Evolutionary conservation across 768 basidiomycete genomes (phyloP).

Genomic region (Russula earlei): DNA sequence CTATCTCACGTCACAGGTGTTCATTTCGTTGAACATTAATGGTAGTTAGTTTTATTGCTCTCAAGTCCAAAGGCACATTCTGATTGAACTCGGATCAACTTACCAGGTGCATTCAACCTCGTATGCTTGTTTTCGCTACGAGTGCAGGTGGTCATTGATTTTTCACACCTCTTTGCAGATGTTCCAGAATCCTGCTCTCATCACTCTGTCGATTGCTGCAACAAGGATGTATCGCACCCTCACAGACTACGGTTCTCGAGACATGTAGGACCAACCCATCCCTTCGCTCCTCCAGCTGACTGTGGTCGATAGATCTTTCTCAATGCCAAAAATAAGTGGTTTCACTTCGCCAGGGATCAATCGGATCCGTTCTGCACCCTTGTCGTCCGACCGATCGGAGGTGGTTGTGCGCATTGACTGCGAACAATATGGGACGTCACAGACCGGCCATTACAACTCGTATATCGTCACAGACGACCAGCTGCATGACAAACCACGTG

Average conservation of each 20-base stretch:
- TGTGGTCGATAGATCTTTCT: too few species aligned
- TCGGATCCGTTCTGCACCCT: too few species aligned
- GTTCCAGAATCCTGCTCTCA: background rate
- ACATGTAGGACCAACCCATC: background rate
- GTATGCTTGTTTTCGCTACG: background rate
- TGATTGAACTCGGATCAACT: background rate
- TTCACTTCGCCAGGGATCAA: too few species aligned
- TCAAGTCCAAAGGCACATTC: too few species aligned
- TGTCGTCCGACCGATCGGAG: background rate
- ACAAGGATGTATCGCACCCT: constrained; percentile 4
- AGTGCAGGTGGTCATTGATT: background rate
- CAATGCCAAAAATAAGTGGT: too few species aligned
- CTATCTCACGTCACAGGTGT: background rate
- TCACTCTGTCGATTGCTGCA: background rate
- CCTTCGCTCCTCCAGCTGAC: background rate
- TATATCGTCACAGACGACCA: too few species aligned
- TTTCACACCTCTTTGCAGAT: background rate
- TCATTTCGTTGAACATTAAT: constrained; percentile 3
- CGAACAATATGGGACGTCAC: too few species aligned
- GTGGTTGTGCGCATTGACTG: background rate
- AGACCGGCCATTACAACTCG: too few species aligned
- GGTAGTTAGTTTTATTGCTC: background rate
- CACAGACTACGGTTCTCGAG: background rate
- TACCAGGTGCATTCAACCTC: background rate
- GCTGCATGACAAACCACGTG: background rate